Conservation (phyloP, 2,329 filamentous ascomycete species). For the Simplicillium aogashimaense region DNA sequence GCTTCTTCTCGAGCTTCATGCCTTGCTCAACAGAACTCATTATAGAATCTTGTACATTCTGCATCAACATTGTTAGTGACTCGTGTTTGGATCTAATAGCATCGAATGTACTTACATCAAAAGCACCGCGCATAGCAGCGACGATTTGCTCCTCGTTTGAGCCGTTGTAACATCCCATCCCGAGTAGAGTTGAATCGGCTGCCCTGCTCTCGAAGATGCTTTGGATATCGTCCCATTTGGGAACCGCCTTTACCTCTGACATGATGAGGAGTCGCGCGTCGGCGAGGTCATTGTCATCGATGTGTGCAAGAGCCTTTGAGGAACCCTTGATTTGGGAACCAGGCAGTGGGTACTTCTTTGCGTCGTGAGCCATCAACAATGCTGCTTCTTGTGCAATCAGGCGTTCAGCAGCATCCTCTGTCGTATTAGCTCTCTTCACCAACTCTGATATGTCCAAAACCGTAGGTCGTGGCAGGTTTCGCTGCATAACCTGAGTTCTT, state of each 20-base stretch:
- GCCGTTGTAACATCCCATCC: constrained; percentile 70
- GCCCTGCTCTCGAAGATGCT: constrained; percentile 43
- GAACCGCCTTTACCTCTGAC: constrained; percentile 50
- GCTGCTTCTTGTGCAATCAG: constrained; percentile 71
- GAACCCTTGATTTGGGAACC: constrained; percentile 55
- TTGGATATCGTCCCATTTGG: constrained; percentile 40
- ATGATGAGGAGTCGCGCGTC: constrained; percentile 70
- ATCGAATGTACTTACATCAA: constrained; percentile 51
- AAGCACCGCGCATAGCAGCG: constrained; percentile 55
- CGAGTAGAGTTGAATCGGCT: constrained; percentile 55
- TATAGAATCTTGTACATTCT: constrained; percentile 66
- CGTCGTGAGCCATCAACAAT: constrained; percentile 72
- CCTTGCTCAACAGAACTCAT: constrained; percentile 66
- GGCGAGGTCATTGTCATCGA: constrained; percentile 64
- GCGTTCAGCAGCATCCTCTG: constrained; percentile 54
- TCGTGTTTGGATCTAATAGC: background rate
- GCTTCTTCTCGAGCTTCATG: constrained; percentile 87
- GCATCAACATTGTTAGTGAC: background rate
- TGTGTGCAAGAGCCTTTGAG: constrained; percentile 45
- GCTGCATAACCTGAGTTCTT: constrained; percentile 87
- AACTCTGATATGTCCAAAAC: constrained; percentile 62
- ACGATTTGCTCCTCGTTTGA: constrained; percentile 63
- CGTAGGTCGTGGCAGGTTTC: constrained; percentile 66
- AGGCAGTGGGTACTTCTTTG: constrained; percentile 61
- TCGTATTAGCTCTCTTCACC: constrained; percentile 49